phyloP scores from a whole-genome alignment of 257 asterid genomes.

The Echium plantagineum region DNA sequence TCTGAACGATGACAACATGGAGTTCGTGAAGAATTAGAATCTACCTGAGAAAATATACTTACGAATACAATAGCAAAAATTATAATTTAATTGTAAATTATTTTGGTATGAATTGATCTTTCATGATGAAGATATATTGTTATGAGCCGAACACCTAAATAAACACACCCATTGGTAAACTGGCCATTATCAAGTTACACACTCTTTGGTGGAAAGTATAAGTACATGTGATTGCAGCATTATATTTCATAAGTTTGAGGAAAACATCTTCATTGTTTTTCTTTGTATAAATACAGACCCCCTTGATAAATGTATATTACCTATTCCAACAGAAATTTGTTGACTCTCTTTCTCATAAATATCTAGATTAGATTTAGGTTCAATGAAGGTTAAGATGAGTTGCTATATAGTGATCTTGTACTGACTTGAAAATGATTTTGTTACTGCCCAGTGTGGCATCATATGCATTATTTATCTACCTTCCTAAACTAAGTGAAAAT shows the following conservation, averaged over 20 bases:
- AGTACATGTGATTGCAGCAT: no score
- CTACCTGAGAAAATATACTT: not conserved
- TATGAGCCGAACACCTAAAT: no score
- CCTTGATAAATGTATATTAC: not conserved
- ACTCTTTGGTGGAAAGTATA: not conserved
- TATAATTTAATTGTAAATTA: not conserved
- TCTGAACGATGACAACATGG: conserved; percentile 29
- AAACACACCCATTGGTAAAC: no score
- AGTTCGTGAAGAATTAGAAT: not conserved
- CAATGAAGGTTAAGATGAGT: not conserved
- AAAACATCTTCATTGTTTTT: not conserved
- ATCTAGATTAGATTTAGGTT: not conserved
- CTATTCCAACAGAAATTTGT: not conserved
- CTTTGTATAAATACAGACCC: not conserved
- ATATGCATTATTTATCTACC: no score
- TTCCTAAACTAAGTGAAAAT: no score
- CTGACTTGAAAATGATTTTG: not conserved
- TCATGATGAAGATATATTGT: not conserved
- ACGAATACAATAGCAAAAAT: not conserved
- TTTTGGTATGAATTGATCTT: not conserved
- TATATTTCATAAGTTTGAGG: not conserved
- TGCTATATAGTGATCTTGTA: not conserved
- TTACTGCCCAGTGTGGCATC: no score
- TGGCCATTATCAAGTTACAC: not conserved
- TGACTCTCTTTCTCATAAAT: not conserved